A percentile compares a stretch with the other conserved stretches of the same genome.
Conservation (phyloP, 768 basidiomycete genomes). For the Candolleomyces efflorescens region DNA sequence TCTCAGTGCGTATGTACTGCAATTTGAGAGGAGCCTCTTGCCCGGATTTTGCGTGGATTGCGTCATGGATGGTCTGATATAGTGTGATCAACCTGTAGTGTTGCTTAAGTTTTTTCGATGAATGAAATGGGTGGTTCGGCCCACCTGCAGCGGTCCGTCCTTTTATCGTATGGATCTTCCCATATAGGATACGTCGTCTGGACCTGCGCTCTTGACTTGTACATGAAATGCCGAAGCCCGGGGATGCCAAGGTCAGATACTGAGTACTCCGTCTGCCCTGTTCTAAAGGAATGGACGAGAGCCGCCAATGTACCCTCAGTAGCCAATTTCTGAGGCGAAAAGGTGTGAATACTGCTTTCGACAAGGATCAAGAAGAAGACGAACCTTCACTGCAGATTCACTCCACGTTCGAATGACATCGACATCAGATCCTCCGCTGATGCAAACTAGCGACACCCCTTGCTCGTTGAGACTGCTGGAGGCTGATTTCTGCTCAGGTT, state of each 20-base stretch:
- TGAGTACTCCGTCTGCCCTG: constrained; percentile 57
- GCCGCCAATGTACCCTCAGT: constrained; percentile 52
- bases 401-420: constrained; percentile 80
- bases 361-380: constrained; percentile 8
- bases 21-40: constrained; percentile 79
- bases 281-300: constrained; percentile 42
- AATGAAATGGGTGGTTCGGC: constrained; percentile 5
- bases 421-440: constrained; percentile 81
- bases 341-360: not conserved
- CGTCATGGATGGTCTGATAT: constrained; percentile 86
- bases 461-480: constrained; percentile 23
- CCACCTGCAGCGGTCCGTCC: constrained; percentile 58
- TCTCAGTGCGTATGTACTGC: constrained; percentile 80
- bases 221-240: constrained; percentile 90
- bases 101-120: not conserved
- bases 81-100: constrained; percentile 67
- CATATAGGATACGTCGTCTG: constrained; percentile 86
- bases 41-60: constrained; percentile 86
- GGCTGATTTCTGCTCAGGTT: not conserved
- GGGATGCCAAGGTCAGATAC: constrained; percentile 80
- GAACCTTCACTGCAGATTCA: constrained; percentile 56
- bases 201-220: constrained; percentile 86
- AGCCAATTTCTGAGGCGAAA: constrained; percentile 51
- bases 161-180: constrained; percentile 76
- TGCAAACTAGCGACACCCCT: constrained; percentile 68